Evolutionary conservation across 441 rosid genomes (phyloP), one percentile per base, ranked within the genome.

Genomic region (Gossypium schwendimanii): DNA sequence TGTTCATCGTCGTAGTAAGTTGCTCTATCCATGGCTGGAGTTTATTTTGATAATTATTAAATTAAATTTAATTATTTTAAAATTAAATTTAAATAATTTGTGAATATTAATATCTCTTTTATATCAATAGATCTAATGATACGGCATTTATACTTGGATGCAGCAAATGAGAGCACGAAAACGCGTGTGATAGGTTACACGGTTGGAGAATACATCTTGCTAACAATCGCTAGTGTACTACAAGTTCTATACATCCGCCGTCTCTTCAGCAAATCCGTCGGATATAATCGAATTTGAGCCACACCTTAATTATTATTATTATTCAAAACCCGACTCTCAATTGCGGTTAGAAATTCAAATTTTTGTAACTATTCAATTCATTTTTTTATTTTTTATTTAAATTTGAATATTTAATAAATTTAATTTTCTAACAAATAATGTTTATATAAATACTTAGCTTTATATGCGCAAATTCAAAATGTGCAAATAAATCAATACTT

Each of bases 161-260:
- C 95, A 92, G 99, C 98, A 7, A 94, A 90, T 60, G 99, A 95
- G 82, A 95, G 98, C 85, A 93, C 98, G 9, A 76, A 93, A 52
- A 88, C 76, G 84, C 88, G 96, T 0, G 96, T 92, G 60, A 82
- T 94, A 72, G 89, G 85, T 70, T 92, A 92, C 89, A 93, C 97
- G 1, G 80, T 88, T 33, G 90, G 84, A 47, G 98, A 93, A 77
- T 93, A 93, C 80, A 62, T 91, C 11, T 62, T 93, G 79, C 83
- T 95, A 71, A 96, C 89, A 36, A 68, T 80, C 69, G 89, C 77
- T 11, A 95, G 99, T 77, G 72, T 83, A 0, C 87, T 93, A 80
- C 97, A 95, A 70, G 96, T 90, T 6, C 45, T 88, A 0, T 93
- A 89, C 78, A 88, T 93, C 57, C 96, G 99, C 20, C 91, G 85